These are phyloP conservation scores for Mycena albidolilacea DNA, from an alignment of 768 basidiomycete species.

Conservation along the genomic window DNA sequence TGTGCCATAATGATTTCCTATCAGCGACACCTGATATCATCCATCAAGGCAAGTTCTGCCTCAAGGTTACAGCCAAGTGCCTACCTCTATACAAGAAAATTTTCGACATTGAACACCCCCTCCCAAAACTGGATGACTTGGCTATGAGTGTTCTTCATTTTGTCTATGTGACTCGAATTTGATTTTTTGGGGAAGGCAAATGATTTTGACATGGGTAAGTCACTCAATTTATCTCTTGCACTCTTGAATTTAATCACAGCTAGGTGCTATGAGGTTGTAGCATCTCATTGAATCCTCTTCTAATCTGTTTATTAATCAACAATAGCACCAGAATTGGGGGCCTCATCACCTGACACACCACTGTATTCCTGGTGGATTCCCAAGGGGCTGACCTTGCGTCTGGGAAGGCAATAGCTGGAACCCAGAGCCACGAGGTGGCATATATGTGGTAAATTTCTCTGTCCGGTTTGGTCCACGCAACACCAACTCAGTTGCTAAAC, in stretches of 20 bases:
- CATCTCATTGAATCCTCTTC: not conserved
- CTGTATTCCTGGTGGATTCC: constrained; percentile 83
- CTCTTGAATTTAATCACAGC: constrained; percentile 15
- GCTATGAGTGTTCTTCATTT: constrained; percentile 60
- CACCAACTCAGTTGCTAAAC: not conserved
- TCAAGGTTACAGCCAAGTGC: constrained; percentile 87
- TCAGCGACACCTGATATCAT: constrained; percentile 86
- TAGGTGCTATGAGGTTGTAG: constrained; percentile 78
- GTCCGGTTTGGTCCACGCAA: not conserved
- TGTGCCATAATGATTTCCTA: constrained; percentile 10
- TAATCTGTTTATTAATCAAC: not conserved
- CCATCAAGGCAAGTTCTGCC: constrained; percentile 85
- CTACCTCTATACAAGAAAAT: constrained; percentile 76
- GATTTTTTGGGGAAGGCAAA: constrained; percentile 60
- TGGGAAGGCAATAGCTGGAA: constrained; percentile 81
- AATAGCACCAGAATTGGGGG: constrained; percentile 75
- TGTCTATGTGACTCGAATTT: constrained; percentile 56
- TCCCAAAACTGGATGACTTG: constrained; percentile 92
- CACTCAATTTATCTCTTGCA: not conserved
- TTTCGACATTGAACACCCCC: constrained; percentile 25
- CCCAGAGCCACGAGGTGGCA: constrained; percentile 89
- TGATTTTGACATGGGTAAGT: constrained; percentile 88
- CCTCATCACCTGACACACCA: constrained; percentile 93
- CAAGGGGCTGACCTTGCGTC: constrained; percentile 77
- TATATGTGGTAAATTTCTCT: constrained; percentile 76